Evolutionary conservation across 2,329 filamentous ascomycete species (phyloP), one percentile per base, ranked within the genome.

Genomic region (Ophiostoma ulmi): DNA sequence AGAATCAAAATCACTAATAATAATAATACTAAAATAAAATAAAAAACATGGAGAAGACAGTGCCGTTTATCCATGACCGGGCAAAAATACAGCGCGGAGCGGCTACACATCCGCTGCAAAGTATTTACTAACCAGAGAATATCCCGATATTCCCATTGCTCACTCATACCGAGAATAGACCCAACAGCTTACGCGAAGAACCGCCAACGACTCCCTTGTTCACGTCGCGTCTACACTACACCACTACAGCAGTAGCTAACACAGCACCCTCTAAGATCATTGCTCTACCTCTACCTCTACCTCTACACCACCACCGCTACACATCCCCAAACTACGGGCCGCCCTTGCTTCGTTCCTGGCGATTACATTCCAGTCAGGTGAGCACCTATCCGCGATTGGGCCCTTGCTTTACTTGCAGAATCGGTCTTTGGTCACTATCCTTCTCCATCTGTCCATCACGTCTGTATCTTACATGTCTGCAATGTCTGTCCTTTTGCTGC

Each of bases 291-390:
- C 52, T 52, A 52, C 13, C 11, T 20, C 44, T n/a, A 52, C 17
- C 44, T 7, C 44, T 52, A 52, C 22, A 31, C 22, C 58, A 17
- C 58, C 13, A 31, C 31, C 13, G 17, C 55, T 3, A 17, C 58
- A 63, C 11, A 31, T 63, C 22, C 58, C 58, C 58, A 63, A 35
- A 13, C 58, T 63, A 35, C 26, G 58, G 58, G 26, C 58, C 26
- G 58, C 58, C 58, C 58, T 63, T 63, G 58, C 58, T 63, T 63
- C 58, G 58, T 63, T 17, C 58, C 58, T 63, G 58, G 58, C 22
- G 58, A 63, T 35, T 5, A 26, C 58, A 63, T 63, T 63, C 58
- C 58, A 63, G 52, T 26, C 52, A 35, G 22, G 58, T 63, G 58
- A 63, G 14, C 14, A 63, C 58, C 22, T 35, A 63, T 20, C 58